Conservation (phyloP, 805 yeast genomes). For the Metschnikowia peoriensis region DNA sequence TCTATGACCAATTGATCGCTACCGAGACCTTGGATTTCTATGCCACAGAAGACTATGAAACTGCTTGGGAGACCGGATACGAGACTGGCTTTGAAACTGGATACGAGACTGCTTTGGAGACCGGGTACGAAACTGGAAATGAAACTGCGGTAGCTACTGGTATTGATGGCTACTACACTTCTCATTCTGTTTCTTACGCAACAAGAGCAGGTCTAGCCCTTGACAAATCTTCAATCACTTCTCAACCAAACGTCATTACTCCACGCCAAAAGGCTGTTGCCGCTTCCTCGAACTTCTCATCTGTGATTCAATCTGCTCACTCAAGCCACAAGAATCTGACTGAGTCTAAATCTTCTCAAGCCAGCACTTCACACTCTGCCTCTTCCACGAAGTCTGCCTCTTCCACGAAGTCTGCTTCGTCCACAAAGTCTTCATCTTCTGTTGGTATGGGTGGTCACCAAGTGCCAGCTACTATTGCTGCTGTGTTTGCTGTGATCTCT, state of each 20-base stretch:
- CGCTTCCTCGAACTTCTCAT: background rate
- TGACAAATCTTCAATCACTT: background rate
- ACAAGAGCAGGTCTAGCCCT: background rate
- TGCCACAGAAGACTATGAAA: background rate
- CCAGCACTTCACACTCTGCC: background rate
- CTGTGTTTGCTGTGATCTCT: constrained; percentile 12
- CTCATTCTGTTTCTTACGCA: background rate
- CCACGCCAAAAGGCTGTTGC: background rate
- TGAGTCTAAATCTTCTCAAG: background rate
- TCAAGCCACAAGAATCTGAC: background rate
- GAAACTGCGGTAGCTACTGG: background rate
- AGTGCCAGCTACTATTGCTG: constrained; percentile 8
- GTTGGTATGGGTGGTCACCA: constrained; percentile 6
- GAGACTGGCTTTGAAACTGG: background rate
- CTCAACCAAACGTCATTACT: background rate
- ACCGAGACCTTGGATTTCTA: background rate
- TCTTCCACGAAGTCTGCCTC: too few relatives aligned
- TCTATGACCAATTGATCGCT: background rate
- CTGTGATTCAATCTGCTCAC: background rate
- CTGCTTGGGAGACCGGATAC: background rate
- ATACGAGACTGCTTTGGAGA: too few relatives aligned
- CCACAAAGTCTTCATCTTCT: constrained; percentile 1
- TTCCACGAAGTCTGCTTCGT: background rate
- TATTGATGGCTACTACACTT: background rate
- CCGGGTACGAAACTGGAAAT: background rate